Conservation (phyloP, 306 rosid species). For the Prunus padus region DNA sequence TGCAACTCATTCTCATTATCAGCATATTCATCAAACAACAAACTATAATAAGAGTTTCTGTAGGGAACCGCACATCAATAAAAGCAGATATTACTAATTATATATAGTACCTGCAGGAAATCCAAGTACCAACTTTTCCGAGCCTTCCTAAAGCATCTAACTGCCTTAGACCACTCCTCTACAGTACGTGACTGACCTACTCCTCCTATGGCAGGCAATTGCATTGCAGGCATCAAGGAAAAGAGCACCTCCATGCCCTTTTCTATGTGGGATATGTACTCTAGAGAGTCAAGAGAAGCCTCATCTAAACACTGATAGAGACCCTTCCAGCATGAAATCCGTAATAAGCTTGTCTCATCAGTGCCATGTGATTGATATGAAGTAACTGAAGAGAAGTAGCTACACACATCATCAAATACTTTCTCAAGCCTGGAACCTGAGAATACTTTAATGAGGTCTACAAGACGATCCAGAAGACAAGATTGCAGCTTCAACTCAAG, state of each 20-base stretch:
- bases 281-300: constrained; percentile 58
- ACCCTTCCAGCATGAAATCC: constrained; percentile 90
- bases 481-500: constrained; percentile 74
- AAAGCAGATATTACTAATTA: constrained; percentile 11
- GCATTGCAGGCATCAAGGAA: constrained; percentile 55
- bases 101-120: constrained; percentile 59
- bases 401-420: constrained; percentile 56
- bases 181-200: constrained; percentile 29
- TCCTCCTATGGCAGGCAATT: constrained; percentile 26
- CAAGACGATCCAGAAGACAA: constrained; percentile 67
- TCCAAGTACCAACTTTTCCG: constrained; percentile 62
- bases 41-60: background rate
- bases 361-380: constrained; percentile 34
- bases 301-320: constrained; percentile 67
- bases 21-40: constrained; percentile 1
- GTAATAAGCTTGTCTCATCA: constrained; percentile 43
- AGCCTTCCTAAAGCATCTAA: constrained; percentile 82
- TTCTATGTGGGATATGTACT: constrained; percentile 56
- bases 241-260: constrained; percentile 79
- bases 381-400: constrained; percentile 49
- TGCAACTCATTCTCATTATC: background rate
- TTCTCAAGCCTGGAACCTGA: constrained; percentile 81
- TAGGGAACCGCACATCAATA: background rate
- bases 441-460: constrained; percentile 65
- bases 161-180: constrained; percentile 77